Evolutionary conservation across 2,329 filamentous ascomycete genomes (phyloP).

Genomic region (Alternaria infectoria): DNA sequence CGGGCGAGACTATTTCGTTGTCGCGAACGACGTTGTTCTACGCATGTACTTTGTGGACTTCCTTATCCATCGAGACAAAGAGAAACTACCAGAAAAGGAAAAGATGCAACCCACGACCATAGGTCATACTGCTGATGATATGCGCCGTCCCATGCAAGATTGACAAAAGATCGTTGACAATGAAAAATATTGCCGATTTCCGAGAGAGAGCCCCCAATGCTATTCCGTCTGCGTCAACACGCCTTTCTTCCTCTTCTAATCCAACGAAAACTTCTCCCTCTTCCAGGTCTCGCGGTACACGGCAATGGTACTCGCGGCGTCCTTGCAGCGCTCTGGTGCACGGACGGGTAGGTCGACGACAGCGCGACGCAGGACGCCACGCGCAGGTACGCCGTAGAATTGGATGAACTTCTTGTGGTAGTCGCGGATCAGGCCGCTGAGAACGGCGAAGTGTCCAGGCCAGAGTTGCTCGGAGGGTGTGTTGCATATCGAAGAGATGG

Average conservation of each 20-base stretch:
- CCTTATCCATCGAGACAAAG: not conserved
- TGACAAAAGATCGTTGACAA: not conserved
- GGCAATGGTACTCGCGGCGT: slow-evolving; percentile 37
- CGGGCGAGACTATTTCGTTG: not conserved
- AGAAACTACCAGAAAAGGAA: not conserved
- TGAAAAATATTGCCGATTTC: not conserved
- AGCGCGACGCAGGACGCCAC: slow-evolving; percentile 73
- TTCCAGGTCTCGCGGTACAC: slow-evolving; percentile 43
- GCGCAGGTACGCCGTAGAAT: slow-evolving; percentile 79
- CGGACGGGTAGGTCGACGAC: slow-evolving; percentile 73
- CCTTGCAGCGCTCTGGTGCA: slow-evolving; percentile 31
- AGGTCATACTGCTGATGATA: slow-evolving; percentile 8
- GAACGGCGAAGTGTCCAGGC: slow-evolving; percentile 55
- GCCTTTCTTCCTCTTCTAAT: slow-evolving; percentile 2
- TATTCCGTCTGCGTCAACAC: not conserved
- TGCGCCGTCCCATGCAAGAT: slow-evolving; percentile 1
- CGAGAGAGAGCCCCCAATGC: not conserved
- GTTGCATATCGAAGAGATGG: slow-evolving; percentile 77
- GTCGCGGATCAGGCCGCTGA: slow-evolving; percentile 63
- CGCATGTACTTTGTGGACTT: not conserved
- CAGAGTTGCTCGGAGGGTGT: slow-evolving; percentile 64
- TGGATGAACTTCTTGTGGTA: slow-evolving; percentile 77
- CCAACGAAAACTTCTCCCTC: slow-evolving; percentile 30
- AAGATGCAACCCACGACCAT: slow-evolving; percentile 2
- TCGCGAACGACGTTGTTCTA: not conserved